phyloP scores from a whole-genome alignment of 108 stramenopile genomes.

The Parmales sp. region DNA sequence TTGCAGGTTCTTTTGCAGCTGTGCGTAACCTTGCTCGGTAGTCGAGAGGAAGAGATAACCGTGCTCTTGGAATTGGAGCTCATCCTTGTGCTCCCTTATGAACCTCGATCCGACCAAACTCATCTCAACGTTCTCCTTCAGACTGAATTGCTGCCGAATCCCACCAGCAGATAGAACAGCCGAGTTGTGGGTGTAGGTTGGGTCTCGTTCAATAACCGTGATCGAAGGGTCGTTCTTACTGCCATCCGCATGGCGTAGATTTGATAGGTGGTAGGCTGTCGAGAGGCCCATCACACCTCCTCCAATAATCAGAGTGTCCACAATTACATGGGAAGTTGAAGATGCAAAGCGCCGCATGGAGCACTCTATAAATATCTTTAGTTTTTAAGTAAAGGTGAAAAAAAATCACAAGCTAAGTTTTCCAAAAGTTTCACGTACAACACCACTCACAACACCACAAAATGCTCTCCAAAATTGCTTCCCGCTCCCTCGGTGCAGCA shows the following conservation, averaged over 20 bases:
- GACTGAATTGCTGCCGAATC: constrained; percentile 53
- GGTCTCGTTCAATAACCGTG: constrained; percentile 51
- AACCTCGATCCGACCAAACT: constrained; percentile 53
- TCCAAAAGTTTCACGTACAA: too few relatives aligned
- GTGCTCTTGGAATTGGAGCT: constrained; percentile 44
- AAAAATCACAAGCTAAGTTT: too few relatives aligned
- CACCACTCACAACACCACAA: too few relatives aligned
- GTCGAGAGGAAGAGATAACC: constrained; percentile 65
- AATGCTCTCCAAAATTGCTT: too few relatives aligned
- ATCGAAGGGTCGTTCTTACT: constrained; percentile 16
- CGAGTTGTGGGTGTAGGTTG: constrained; percentile 37
- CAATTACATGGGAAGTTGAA: too few relatives aligned
- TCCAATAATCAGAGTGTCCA: constrained; percentile 51
- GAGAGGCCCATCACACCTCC: constrained; percentile 56
- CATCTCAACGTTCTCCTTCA: constrained; percentile 56
- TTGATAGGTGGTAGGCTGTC: constrained; percentile 51
- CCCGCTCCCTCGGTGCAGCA: too few relatives aligned
- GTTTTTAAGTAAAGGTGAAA: too few relatives aligned
- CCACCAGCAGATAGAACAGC: constrained; percentile 57
- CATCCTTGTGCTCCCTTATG: constrained; percentile 34
- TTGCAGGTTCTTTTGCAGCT: constrained; percentile 36
- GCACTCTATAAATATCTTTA: too few relatives aligned
- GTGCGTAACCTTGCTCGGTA: constrained; percentile 20
- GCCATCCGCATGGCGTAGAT: not conserved
- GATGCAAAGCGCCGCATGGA: too few relatives aligned